Evolutionary conservation across 208 protist species (phyloP).

Genomic region (Leishmania aethiopica): DNA sequence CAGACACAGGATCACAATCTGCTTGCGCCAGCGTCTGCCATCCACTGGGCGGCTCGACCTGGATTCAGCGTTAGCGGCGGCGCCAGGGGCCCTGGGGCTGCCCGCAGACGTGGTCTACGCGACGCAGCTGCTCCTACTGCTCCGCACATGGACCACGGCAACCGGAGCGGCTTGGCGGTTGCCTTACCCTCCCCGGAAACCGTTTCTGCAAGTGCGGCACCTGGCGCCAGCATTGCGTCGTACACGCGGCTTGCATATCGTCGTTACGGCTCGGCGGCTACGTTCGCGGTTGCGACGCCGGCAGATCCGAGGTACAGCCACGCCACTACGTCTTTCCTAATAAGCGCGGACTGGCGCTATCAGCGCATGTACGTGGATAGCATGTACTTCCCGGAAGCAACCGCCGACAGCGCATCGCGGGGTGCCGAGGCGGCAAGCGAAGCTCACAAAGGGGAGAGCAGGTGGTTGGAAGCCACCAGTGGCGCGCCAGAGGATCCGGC

Average conservation of each 20-base stretch:
- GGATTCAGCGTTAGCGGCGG: neutral
- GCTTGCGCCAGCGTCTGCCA: neutral
- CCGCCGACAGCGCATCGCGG: neutral
- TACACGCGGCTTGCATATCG: conserved; percentile 11
- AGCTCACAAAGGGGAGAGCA: neutral
- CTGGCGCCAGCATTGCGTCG: neutral
- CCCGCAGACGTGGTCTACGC: neutral
- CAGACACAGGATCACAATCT: neutral
- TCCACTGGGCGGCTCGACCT: neutral
- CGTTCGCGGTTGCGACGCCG: conserved; percentile 19
- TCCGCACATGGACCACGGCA: neutral
- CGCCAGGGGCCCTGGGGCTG: neutral
- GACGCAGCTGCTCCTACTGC: neutral
- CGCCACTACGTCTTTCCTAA: conserved; percentile 59
- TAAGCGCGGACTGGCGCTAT: conserved; percentile 74
- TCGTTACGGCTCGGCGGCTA: conserved; percentile 16
- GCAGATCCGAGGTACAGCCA: conserved; percentile 39
- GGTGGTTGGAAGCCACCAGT: neutral
- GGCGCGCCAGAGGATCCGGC: neutral
- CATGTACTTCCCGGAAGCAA: conserved; percentile 37
- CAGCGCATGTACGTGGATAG: conserved; percentile 73
- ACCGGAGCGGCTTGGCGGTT: neutral
- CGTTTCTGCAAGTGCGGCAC: neutral
- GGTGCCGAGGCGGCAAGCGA: neutral
- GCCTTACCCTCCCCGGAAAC: neutral